These are phyloP conservation scores for Vanrija sp. DNA, from an alignment of 1,284 basidiomycete species.

Conservation along the genomic window DNA sequence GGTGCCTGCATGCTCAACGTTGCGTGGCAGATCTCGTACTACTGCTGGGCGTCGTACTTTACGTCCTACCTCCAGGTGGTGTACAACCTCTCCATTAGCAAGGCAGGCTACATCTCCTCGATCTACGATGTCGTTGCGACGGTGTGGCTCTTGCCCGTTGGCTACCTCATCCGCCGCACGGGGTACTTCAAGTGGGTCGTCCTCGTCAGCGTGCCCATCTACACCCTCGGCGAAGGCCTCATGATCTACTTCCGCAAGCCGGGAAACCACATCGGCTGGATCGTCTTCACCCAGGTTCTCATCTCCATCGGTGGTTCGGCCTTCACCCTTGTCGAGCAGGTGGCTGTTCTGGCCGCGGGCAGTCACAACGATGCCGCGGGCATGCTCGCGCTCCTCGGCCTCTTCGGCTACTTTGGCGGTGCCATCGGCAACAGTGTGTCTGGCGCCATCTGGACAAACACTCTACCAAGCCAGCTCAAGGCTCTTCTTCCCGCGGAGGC, in stretches of 20 bases:
- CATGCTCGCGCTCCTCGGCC: slow-evolving; percentile 44
- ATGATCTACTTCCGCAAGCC: slow-evolving; percentile 48
- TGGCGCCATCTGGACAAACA: slow-evolving; percentile 50
- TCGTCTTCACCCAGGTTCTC: slow-evolving; percentile 45
- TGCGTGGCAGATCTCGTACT: slow-evolving; percentile 44
- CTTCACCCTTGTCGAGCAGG: slow-evolving; percentile 47
- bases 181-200: slow-evolving; percentile 46
- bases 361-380: slow-evolving; percentile 49
- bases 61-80: slow-evolving; percentile 45
- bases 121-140: slow-evolving; percentile 47
- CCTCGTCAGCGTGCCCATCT: slow-evolving; percentile 36
- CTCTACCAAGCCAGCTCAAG: slow-evolving; percentile 36
- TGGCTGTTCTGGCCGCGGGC: slow-evolving; percentile 45
- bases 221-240: slow-evolving; percentile 47
- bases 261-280: slow-evolving; percentile 21
- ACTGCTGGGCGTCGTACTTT: slow-evolving; percentile 40
- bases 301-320: slow-evolving; percentile 48
- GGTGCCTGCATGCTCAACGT: slow-evolving; percentile 43
- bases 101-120: slow-evolving; percentile 44
- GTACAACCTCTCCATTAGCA: slow-evolving; percentile 40
- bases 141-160: slow-evolving; percentile 40
- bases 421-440: slow-evolving; percentile 44
- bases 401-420: slow-evolving; percentile 43
- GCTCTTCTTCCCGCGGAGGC: slow-evolving; percentile 35
- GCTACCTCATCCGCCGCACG: slow-evolving; percentile 40